These are phyloP conservation scores for Torrubiellomyces zombiae DNA, from an alignment of 2,329 filamentous ascomycete species.

Conservation along the genomic window DNA sequence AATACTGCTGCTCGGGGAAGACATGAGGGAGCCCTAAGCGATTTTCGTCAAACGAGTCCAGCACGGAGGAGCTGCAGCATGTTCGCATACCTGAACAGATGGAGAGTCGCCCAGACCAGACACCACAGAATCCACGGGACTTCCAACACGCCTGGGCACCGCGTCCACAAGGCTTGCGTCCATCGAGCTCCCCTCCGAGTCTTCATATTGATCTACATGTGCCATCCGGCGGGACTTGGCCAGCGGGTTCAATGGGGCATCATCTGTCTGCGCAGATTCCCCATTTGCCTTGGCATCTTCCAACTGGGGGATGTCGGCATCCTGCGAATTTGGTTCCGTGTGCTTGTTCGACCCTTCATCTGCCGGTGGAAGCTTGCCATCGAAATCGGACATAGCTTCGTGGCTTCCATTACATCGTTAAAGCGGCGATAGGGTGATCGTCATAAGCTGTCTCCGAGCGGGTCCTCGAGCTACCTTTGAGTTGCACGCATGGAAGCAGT, in stretches of 20 bases:
- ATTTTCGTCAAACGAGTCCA: constrained; percentile 11
- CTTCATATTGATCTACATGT: constrained; percentile 19
- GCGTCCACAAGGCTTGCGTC: constrained; percentile 30
- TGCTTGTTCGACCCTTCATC: constrained; percentile 24
- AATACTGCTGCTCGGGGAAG: constrained; percentile 57
- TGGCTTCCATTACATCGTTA: constrained; percentile 21
- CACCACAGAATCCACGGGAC: constrained; percentile 48
- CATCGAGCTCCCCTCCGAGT: constrained; percentile 35
- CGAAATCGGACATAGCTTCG: constrained; percentile 30
- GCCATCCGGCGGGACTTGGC: background rate
- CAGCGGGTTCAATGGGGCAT: background rate
- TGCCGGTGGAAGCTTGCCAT: constrained; percentile 25
- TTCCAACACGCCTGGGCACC: constrained; percentile 39
- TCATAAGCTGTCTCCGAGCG: no score
- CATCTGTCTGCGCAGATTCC: background rate
- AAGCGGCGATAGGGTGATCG: no score
- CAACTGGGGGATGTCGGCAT: constrained; percentile 9
- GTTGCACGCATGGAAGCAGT: no score
- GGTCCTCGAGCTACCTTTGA: no score
- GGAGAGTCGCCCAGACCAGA: constrained; percentile 74
- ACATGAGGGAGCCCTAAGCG: constrained; percentile 40
- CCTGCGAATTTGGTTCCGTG: constrained; percentile 11
- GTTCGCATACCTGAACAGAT: constrained; percentile 52
- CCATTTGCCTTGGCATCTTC: constrained; percentile 1
- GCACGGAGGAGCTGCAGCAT: background rate